Percentiles rank a stretch among this genome's conserved stretches.
phyloP scores from a whole-genome alignment of 1,139 yeast species.

The Hanseniaspora sp. region DNA sequence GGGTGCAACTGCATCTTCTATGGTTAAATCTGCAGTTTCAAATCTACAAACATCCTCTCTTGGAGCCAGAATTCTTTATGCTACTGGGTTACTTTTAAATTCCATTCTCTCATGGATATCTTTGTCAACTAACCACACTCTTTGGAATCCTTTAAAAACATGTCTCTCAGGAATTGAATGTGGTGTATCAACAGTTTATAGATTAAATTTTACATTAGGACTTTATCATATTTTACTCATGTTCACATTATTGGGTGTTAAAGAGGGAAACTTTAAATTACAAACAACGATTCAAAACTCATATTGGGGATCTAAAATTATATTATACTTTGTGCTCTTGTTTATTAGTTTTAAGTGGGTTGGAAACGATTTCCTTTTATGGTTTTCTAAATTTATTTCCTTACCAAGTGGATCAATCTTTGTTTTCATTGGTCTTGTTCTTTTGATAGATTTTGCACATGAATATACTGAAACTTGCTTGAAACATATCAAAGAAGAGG shows the following conservation, averaged over 20 bases:
- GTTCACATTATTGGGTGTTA: constrained; percentile 8
- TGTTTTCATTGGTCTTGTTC: constrained; percentile 76
- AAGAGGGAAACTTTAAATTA: constrained; percentile 62
- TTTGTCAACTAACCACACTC: constrained; percentile 72
- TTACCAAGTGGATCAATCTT: constrained; percentile 75
- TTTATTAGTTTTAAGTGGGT: constrained; percentile 52
- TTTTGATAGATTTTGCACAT: constrained; percentile 93
- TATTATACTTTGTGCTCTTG: constrained; percentile 50
- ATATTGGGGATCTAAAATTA: constrained; percentile 70
- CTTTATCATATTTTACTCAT: constrained; percentile 48
- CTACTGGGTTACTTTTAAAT: constrained; percentile 62
- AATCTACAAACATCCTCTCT: constrained; percentile 39
- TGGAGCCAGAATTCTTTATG: constrained; percentile 73
- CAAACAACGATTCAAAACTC: constrained; percentile 69
- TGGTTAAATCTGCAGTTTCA: constrained; percentile 35
- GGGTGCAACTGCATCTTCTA: constrained; percentile 63
- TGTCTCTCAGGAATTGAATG: constrained; percentile 74
- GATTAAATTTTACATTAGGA: constrained; percentile 83
- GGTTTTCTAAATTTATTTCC: constrained; percentile 87
- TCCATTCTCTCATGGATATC: constrained; percentile 76
- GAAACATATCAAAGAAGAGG: constrained; percentile 78
- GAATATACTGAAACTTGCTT: constrained; percentile 97
- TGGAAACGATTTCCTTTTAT: constrained; percentile 76
- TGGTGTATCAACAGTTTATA: constrained; percentile 87
- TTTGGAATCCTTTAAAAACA: constrained; percentile 61